Evolutionary conservation across 1,284 basidiomycete species (phyloP), one percentile per base, ranked within the genome.

Genomic region (Pseudozyma thailandica): DNA sequence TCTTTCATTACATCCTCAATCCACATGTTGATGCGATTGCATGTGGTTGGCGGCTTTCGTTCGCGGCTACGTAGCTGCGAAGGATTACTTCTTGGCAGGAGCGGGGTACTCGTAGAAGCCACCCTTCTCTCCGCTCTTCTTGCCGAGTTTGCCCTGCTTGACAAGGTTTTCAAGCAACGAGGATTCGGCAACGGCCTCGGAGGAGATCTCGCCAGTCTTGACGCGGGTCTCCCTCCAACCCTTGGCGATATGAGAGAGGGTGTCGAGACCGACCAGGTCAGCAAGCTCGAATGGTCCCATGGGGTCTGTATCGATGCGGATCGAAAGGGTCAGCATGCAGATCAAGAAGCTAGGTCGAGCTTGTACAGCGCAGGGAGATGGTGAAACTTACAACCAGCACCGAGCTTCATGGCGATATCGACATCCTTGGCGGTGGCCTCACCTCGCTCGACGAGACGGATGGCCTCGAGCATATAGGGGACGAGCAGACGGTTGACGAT

Each of bases 371-470:
- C 6, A 33, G 4, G 18, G 30, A 10, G 13, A 70, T 68, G 85
- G 84, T n/a, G n/a, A n/a, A n/a, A n/a, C n/a, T n/a, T n/a, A n/a
- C n/a, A 78, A 44, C 87, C 87, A 15, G 87, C 87, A 27, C 87
- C 87, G 25, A 88, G 84, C 81, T 87, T 87, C 87, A 88, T 88
- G 33, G 87, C 87, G 12, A 83, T 85, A 79, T 88, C 87, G 56
- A 88, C 84, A 79, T 88, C 87, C 79, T 87, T 84, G 13, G 85
- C 80, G 9, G 86, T 85, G 0, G 87, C 87, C 51, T 88, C 87
- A 15, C 87, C 87, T 28, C 87, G 84, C 78, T 88, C 87, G 20
- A 87, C 83, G 84, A 88, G 86, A 33, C 86, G 81, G 53, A 87
- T 85, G 1, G 87, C 86, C 78, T 88, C 87, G 63, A 87, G 85